These are phyloP conservation scores for Termitomyces titanicus DNA, from an alignment of 768 basidiomycete genomes.

Conservation along the genomic window DNA sequence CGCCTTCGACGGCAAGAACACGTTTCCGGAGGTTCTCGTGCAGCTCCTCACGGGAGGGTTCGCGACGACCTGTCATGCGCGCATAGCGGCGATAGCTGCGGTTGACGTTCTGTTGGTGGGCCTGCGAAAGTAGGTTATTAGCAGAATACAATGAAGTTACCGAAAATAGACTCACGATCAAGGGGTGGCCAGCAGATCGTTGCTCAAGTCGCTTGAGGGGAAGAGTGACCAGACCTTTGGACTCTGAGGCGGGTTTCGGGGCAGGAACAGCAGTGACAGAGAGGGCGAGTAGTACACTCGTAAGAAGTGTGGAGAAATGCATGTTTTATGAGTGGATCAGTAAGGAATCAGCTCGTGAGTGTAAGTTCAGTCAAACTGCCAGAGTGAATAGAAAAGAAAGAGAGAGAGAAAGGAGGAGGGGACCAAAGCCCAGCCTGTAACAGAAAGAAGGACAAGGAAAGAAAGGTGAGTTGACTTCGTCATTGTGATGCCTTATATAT, in stretches of 20 bases:
- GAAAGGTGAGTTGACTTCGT: slow-evolving; percentile 2
- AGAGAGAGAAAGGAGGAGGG: slow-evolving; percentile 23
- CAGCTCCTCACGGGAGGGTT: slow-evolving; percentile 46
- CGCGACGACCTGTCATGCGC: slow-evolving; percentile 59
- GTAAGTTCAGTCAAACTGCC: slow-evolving; percentile 16
- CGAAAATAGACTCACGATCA: slow-evolving; percentile 28
- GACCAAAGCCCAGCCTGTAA: slow-evolving; percentile 26
- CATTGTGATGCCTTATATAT: slow-evolving; percentile 11
- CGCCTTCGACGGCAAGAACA: slow-evolving; percentile 34
- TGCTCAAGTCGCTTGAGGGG: slow-evolving; percentile 38
- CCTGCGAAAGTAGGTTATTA: slow-evolving; percentile 30
- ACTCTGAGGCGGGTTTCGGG: slow-evolving; percentile 14
- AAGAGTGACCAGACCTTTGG: slow-evolving; percentile 35
- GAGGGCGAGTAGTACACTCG: slow-evolving; percentile 43
- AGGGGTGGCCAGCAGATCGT: slow-evolving; percentile 28
- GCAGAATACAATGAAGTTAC: not conserved
- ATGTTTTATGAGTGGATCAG: slow-evolving; percentile 32
- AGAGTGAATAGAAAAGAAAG: slow-evolving; percentile 18
- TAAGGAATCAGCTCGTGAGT: slow-evolving; percentile 21
- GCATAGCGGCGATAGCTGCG: slow-evolving; percentile 61
- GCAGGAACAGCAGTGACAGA: slow-evolving; percentile 40
- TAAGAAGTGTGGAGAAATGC: slow-evolving; percentile 55
- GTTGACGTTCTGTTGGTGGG: slow-evolving; percentile 69
- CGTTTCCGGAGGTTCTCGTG: slow-evolving; percentile 45
- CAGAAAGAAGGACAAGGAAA: slow-evolving; percentile 18